Evolutionary conservation across 2,329 filamentous ascomycete genomes (phyloP).

Genomic region (Neofusicoccum sp.): DNA sequence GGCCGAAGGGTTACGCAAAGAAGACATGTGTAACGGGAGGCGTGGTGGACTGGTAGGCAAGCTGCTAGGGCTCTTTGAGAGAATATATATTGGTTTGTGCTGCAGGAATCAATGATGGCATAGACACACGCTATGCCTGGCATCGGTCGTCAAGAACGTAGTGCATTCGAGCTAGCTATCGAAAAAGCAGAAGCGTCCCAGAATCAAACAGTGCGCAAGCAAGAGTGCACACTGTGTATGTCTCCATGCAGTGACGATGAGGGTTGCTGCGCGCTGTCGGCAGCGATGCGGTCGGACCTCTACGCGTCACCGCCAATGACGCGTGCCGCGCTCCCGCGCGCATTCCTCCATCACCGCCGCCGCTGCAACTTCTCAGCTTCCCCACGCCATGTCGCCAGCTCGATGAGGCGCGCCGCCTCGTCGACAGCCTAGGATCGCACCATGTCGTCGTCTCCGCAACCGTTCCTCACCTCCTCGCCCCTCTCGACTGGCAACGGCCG

Average conservation of each 20-base stretch:
- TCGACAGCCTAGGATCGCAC: neutral
- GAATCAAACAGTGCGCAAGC: neutral
- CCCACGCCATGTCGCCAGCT: neutral
- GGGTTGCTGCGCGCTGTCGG: neutral
- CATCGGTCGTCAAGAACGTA: neutral
- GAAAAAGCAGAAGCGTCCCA: neutral
- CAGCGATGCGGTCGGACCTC: neutral
- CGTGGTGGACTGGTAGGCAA: neutral
- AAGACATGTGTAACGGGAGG: neutral
- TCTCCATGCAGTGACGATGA: neutral
- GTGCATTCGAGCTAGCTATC: neutral
- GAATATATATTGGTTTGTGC: conserved; percentile 8
- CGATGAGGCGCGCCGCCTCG: conserved; percentile 13
- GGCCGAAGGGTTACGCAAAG: conserved; percentile 11
- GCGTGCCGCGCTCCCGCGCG: conserved; percentile 4
- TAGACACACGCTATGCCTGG: neutral
- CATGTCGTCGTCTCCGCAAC: conserved; percentile 52
- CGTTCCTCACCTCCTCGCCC: conserved; percentile 48
- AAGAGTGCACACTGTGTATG: neutral
- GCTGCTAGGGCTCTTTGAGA: neutral
- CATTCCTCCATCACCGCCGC: neutral
- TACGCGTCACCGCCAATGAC: neutral
- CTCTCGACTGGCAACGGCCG: conserved; percentile 38
- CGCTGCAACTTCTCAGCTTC: neutral
- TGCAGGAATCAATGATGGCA: conserved; percentile 21